phyloP scores from a whole-genome alignment of 306 rosid genomes.

The Macrotyloma uniflorum region DNA sequence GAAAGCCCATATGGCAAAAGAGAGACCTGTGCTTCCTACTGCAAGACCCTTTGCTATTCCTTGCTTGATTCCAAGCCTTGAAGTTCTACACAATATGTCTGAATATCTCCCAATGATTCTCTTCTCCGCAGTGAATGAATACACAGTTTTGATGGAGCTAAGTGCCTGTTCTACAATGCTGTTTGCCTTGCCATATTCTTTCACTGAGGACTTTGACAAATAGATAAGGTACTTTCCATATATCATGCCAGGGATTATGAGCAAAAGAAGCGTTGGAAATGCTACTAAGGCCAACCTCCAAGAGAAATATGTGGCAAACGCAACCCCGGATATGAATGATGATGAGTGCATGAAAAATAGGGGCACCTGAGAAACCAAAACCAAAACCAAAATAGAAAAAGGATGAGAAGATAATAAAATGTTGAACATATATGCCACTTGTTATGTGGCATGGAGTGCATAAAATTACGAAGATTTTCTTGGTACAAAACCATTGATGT shows the following conservation, averaged over 20 bases:
- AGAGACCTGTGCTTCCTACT: conserved; percentile 82
- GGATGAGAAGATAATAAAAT: neutral
- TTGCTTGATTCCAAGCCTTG: conserved; percentile 81
- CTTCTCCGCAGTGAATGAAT: conserved; percentile 89
- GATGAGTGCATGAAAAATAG: conserved; percentile 84
- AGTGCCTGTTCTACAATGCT: conserved; percentile 75
- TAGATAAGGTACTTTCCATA: conserved; percentile 81
- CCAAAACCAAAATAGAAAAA: neutral
- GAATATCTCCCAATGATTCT: conserved; percentile 66
- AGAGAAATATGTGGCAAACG: conserved; percentile 74
- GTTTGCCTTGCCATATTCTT: conserved; percentile 76
- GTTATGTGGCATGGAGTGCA: neutral
- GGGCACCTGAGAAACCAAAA: conserved; percentile 64
- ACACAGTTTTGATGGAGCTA: conserved; percentile 77
- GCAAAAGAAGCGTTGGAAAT: conserved; percentile 74
- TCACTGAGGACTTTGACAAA: conserved; percentile 55
- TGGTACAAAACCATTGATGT: neutral
- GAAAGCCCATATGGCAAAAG: conserved; percentile 88
- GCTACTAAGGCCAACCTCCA: conserved; percentile 86
- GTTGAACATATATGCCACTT: too few species aligned
- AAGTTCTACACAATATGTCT: conserved; percentile 61
- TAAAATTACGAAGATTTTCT: neutral
- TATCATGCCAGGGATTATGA: conserved; percentile 85
- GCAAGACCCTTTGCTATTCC: conserved; percentile 92
- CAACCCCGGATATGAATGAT: conserved; percentile 80